Base-by-base conservation (phyloP, 495 filamentous ascomycete species). In the Cladorrhinum samala region DNA sequence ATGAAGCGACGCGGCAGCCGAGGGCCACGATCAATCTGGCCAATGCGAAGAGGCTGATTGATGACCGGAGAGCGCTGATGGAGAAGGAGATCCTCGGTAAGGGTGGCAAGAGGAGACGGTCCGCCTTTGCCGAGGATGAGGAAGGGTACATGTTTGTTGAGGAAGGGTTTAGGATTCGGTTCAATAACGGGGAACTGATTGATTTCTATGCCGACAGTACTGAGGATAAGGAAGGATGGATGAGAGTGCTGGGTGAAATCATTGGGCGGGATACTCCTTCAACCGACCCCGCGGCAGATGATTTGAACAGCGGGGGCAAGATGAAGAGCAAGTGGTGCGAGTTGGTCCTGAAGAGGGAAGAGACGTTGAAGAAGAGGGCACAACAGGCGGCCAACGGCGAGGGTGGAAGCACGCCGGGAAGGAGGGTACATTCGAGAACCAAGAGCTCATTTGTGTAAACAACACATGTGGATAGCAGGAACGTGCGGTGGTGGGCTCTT, bases 91-190 rank as follows among this genome's bases (percentile, higher is more conserved):
- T 84, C 0, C 83, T 77, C 40, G 84, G 83, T 20, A 86, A 85
- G 62, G 79, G 77, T 55, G 87, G 88, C 51, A 84, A 84, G 57
- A 83, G 93, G 19, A 84, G 93, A 33, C 91, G 93, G 64, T 94
- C 89, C 48, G 93, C 88, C 23, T 98, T 98, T 60, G 91, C 94
- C 7, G 93, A 97, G 68, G 94, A 97, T 61, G 94, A 97, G 68
- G 93, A 98, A 61, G 93, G 94, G 44, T 98, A 97, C 73, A 95
- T 96, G 90, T 97, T 97, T 60, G 93, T 98, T 19, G 93, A 98
- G 69, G 94, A 97, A 66, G 93, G 94, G 11, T 98, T 98, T 82
- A 88, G 93, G 30, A 92, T 98, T 66, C 89, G 91, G 49, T 98
- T 98, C 69, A 91, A 86, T 54, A 98, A 98, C 64, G 93, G 93